phyloP scores from a whole-genome alignment of 2,329 filamentous ascomycete species.

The Metarhizium robertsii region DNA sequence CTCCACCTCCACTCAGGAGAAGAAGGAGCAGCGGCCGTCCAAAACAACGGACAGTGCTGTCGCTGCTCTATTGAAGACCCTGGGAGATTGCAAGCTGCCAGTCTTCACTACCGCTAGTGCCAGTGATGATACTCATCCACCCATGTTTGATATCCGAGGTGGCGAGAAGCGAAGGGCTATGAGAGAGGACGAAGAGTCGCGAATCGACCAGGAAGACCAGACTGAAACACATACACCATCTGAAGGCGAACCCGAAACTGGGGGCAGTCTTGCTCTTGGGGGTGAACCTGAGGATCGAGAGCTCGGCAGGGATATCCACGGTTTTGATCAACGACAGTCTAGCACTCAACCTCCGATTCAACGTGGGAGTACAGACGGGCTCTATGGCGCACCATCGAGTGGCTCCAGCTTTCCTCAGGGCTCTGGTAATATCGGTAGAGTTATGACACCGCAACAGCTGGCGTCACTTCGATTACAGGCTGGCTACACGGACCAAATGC shows the following conservation, averaged over 20 bases:
- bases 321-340: conserved; percentile 50
- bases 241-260: conserved; percentile 73
- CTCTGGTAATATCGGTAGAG: conserved; percentile 49
- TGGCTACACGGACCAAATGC: conserved; percentile 51
- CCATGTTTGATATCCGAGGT: conserved; percentile 73
- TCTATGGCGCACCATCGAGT: conserved; percentile 44
- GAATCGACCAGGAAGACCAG: conserved; percentile 40
- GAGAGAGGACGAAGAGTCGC: conserved; percentile 60
- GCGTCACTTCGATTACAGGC: conserved; percentile 53
- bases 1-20: not conserved
- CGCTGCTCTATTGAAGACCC: conserved; percentile 25
- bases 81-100: conserved; percentile 27
- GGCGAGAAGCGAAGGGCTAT: conserved; percentile 73
- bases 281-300: conserved; percentile 85
- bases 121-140: conserved; percentile 38
- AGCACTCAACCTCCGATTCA: conserved; percentile 72
- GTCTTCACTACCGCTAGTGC: conserved; percentile 6
- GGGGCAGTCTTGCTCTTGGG: conserved; percentile 76
- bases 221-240: conserved; percentile 35
- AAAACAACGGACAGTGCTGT: conserved; percentile 15
- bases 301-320: conserved; percentile 36
- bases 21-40: not conserved
- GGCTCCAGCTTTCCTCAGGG: conserved; percentile 37
- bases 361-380: conserved; percentile 42
- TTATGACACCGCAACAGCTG: conserved; percentile 73